Evolutionary conservation across 164 flowering plant genomes (phyloP), one percentile per base, ranked within the genome.

Genomic region (Platanus orientalis): DNA sequence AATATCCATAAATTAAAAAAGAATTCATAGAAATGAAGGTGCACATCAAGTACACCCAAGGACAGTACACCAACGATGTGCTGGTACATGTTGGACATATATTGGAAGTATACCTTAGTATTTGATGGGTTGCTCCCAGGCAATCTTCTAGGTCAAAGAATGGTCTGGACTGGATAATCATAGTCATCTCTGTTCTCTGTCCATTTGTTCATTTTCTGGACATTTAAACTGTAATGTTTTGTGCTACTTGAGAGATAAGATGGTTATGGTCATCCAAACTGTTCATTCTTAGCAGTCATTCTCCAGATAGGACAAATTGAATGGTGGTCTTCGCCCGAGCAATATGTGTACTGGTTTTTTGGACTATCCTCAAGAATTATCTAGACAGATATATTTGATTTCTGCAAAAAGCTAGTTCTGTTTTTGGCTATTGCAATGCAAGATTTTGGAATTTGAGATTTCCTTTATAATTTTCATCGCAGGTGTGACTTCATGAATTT

Each of bases 401-500:
- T 36, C 42, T 36, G 42, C 12, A 14, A 7, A n/a, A 36, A 1
- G 10, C 42, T 36, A 36, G 12, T 36, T 32, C n/a, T 36, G 42
- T 36, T 36, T 36, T 36, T 14, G 12, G 10, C 42, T 36, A 36
- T 7, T 36, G 42, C 42, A 51, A n/a, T 11, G 16, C 1, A 4
- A 32, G 25, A 27, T 50, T 54, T 20, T 23, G 32, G 16, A 20
- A 48, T 13, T 60, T 20, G 27, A 24, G 12, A 21, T 25, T 52
- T 47, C 24, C 21, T 49, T 24, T 71, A 1, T 34, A 28, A 61
- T 34, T 63, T 29, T 76, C 47, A 7, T 73, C 62, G 70, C 87
- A 92, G 99, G 88, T 95, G 99, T 65, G 94, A 90, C 65, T 95
- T 95, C 74, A 83, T 95, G 99, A 95, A 95, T 75, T 95, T 95